Percentiles rank a stretch among this genome's conserved stretches.
These are phyloP conservation scores for Grigorovia humatica DNA, from an alignment of 805 yeast species.

Conservation along the genomic window DNA sequence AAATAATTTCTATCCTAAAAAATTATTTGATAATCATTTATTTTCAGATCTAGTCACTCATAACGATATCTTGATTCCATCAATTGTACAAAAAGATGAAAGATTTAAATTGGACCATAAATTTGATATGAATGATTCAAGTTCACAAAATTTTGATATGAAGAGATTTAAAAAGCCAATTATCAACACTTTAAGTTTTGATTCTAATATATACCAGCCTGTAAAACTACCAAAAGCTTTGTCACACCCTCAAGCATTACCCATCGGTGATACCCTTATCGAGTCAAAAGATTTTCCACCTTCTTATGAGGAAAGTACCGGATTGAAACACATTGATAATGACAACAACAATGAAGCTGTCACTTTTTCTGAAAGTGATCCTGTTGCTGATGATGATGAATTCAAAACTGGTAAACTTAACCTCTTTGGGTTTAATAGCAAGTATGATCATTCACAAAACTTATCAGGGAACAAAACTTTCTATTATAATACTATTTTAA, in stretches of 20 bases:
- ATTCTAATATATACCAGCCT: conserved; percentile 51
- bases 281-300: conserved; percentile 1
- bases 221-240: conserved; percentile 34
- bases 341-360: neutral
- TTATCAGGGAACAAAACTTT: no score
- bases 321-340: neutral
- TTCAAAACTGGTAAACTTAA: no score
- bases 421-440: no score
- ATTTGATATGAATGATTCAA: neutral
- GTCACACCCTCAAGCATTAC: conserved; percentile 56
- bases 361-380: neutral
- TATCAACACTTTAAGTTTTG: conserved; percentile 24
- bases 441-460: no score
- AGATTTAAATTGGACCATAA: neutral
- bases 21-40: conserved; percentile 34
- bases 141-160: neutral
- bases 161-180: conserved; percentile 1
- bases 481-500: no score
- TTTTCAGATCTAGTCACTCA: conserved; percentile 44
- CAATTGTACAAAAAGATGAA: neutral
- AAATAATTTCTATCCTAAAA: conserved; percentile 31
- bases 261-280: conserved; percentile 15
- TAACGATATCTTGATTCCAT: conserved; percentile 27
- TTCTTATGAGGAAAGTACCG: conserved; percentile 1
- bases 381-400: neutral